Conservation (phyloP, 2,329 filamentous ascomycete species). For the Graphilbum ipis-grandicollis region DNA sequence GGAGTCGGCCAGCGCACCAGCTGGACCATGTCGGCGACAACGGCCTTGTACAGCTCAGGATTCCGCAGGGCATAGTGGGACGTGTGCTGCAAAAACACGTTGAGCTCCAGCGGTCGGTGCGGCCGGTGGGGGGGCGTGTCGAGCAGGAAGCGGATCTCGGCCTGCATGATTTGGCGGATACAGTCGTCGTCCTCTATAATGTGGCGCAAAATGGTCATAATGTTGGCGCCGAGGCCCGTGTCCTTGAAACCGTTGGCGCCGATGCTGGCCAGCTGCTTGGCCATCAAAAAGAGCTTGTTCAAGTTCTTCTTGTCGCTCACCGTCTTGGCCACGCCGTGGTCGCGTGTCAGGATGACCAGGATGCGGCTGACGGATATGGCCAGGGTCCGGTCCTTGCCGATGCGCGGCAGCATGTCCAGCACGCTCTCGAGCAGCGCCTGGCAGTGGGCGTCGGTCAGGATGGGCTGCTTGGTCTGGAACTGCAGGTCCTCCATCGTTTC, state of each 20-base stretch:
- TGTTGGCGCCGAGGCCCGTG: constrained; percentile 35
- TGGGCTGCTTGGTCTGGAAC: constrained; percentile 39
- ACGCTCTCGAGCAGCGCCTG: constrained; percentile 55
- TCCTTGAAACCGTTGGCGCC: constrained; percentile 56
- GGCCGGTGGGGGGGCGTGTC: constrained; percentile 36
- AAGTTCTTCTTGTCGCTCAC: constrained; percentile 81
- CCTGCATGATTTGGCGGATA: constrained; percentile 78
- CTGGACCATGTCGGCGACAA: constrained; percentile 71
- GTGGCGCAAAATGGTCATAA: constrained; percentile 79
- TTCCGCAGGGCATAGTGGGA: constrained; percentile 66
- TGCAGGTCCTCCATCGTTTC: constrained; percentile 34
- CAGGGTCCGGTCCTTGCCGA: constrained; percentile 74
- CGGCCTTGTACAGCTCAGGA: constrained; percentile 72
- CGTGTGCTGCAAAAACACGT: constrained; percentile 57
- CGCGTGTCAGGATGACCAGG: constrained; percentile 73
- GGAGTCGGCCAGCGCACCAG: constrained; percentile 40
- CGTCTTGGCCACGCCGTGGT: constrained; percentile 53
- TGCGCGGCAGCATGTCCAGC: constrained; percentile 67
- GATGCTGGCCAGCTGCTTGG: constrained; percentile 72
- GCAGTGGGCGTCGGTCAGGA: constrained; percentile 49
- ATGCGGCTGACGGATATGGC: constrained; percentile 72
- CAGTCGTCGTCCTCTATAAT: constrained; percentile 88
- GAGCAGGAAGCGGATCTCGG: constrained; percentile 69
- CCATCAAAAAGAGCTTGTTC: constrained; percentile 83
- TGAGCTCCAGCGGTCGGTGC: constrained; percentile 47